Evolutionary conservation across 2,329 filamentous ascomycete genomes (phyloP).

Genomic region (Grosmannia huntii): DNA sequence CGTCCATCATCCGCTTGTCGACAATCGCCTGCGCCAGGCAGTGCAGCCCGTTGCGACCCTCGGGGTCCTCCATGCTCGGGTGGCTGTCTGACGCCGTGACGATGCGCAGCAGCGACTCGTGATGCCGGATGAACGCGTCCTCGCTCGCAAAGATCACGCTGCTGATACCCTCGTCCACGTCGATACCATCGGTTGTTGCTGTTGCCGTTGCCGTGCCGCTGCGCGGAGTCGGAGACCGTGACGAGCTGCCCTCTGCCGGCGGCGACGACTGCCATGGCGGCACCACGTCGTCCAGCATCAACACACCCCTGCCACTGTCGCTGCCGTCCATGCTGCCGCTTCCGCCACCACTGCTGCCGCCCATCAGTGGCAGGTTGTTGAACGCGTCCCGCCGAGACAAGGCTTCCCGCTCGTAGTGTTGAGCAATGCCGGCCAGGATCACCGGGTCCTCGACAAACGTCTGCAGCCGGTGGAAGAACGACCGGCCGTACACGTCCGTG

Average conservation of each 20-base stretch:
- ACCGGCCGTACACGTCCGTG: slow-evolving; percentile 39
- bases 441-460: slow-evolving; percentile 17
- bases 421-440: slow-evolving; percentile 21
- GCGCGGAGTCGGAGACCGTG: not conserved
- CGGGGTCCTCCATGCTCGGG: slow-evolving; percentile 24
- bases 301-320: not conserved
- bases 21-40: slow-evolving; percentile 44
- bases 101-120: slow-evolving; percentile 23
- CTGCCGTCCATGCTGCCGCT: not conserved
- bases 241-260: not conserved
- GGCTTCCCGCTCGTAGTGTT: slow-evolving; percentile 18
- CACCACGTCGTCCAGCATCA: not conserved
- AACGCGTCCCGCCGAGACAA: slow-evolving; percentile 37
- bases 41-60: slow-evolving; percentile 44
- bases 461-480: slow-evolving; percentile 33
- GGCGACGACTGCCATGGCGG: not conserved
- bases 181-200: not conserved
- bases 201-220: slow-evolving; percentile 6
- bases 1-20: slow-evolving; percentile 23
- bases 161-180: not conserved
- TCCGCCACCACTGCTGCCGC: too few species aligned
- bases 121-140: slow-evolving; percentile 18
- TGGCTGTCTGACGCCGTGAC: slow-evolving; percentile 22
- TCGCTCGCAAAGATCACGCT: slow-evolving; percentile 10
- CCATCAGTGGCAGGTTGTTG: slow-evolving; percentile 18